These are phyloP conservation scores for Kandelia obovata DNA, from an alignment of 345 rosid genomes.

Conservation along the genomic window DNA sequence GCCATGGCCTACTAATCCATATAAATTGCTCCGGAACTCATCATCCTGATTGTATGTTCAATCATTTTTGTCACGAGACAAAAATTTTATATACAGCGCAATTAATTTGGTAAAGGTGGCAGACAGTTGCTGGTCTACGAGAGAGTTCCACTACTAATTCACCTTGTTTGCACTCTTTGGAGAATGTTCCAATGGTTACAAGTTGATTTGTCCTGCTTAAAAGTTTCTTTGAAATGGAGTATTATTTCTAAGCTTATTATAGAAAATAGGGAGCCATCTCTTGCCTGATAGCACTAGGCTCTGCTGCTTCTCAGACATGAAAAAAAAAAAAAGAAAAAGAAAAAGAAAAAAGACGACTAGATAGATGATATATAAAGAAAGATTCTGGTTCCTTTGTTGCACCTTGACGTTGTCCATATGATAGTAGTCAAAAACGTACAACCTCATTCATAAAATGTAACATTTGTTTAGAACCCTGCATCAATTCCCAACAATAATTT, in stretches of 20 bases:
- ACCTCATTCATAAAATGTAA: too few relatives aligned
- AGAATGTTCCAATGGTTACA: not conserved
- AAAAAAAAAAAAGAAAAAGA: not conserved
- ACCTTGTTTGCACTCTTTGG: not conserved
- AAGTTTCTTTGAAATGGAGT: conserved; percentile 17
- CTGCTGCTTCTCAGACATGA: conserved; percentile 17
- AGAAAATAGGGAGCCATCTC: conserved; percentile 16
- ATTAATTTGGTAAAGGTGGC: conserved; percentile 17
- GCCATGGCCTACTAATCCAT: conserved; percentile 14
- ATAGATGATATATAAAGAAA: too few relatives aligned
- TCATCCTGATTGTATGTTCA: conserved; percentile 21
- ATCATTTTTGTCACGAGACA: conserved; percentile 38
- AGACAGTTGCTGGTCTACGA: conserved; percentile 28
- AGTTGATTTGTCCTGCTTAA: conserved; percentile 24
- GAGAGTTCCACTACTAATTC: conserved; percentile 12
- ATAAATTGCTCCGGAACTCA: conserved; percentile 17
- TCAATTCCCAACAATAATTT: too few relatives aligned
- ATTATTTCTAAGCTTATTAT: conserved; percentile 2
- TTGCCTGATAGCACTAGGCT: not conserved
- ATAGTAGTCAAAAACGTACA: too few relatives aligned
- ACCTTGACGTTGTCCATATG: too few relatives aligned
- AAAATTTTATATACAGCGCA: conserved; percentile 16
- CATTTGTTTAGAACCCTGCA: too few relatives aligned
- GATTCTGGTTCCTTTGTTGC: too few relatives aligned
- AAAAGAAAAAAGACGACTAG: not conserved